A percentile compares a stretch with the other conserved stretches of the same genome.
Conservation (phyloP, 2,329 filamentous ascomycete genomes). For the Zopfia rhizophila region DNA sequence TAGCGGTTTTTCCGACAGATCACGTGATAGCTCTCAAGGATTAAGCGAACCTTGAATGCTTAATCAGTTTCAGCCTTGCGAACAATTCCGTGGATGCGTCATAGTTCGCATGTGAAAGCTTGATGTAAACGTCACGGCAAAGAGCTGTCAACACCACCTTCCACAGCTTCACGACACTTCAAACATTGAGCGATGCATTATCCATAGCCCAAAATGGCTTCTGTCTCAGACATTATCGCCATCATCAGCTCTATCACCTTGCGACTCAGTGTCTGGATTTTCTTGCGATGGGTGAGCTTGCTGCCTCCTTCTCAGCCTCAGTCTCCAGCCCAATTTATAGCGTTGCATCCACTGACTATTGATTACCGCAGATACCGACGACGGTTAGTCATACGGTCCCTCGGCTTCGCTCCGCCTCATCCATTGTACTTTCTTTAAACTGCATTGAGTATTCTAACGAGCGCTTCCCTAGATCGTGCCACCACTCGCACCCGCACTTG, state of each 20-base stretch:
- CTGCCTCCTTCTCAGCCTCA: conserved; percentile 12
- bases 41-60: too few species aligned
- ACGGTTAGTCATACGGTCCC: conserved; percentile 32
- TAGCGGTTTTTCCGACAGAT: too few species aligned
- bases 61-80: too few species aligned
- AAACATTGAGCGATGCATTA: too few species aligned
- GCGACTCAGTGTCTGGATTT: conserved; percentile 64
- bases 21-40: too few species aligned
- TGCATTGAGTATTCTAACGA: conserved; percentile 19
- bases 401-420: conserved; percentile 3
- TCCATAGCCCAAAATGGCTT: conserved; percentile 40
- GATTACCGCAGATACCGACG: conserved; percentile 41
- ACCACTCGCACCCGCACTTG: conserved; percentile 66
- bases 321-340: conserved; percentile 19
- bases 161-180: too few species aligned
- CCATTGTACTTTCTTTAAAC: conserved; percentile 15
- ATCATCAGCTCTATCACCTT: conserved; percentile 61
- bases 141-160: too few species aligned
- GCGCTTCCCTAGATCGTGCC: conserved; percentile 47
- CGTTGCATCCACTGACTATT: conserved; percentile 18
- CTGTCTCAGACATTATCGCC: conserved; percentile 46
- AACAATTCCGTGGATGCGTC: too few species aligned
- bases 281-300: conserved; percentile 69
- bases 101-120: too few species aligned
- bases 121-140: too few species aligned